Conservation (phyloP, 1,284 basidiomycete species). For the Pseudozyma flocculosa region DNA sequence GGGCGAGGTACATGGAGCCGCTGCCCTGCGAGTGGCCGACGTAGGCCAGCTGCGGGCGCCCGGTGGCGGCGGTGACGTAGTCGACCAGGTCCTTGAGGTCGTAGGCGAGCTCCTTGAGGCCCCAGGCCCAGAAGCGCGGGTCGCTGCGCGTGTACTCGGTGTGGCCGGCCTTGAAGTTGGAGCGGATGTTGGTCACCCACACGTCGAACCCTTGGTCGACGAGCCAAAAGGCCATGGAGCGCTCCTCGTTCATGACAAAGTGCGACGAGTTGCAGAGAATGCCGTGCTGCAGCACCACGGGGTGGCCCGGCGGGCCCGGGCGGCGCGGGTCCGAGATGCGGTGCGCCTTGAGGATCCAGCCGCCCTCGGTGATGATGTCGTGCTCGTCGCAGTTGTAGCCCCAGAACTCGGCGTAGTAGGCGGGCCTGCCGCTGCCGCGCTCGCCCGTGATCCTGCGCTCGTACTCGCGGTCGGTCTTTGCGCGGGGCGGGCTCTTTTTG, state of each 20-base stretch:
- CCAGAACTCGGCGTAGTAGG: constrained; percentile 57
- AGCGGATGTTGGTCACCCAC: constrained; percentile 56
- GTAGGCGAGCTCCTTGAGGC: constrained; percentile 54
- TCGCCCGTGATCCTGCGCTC: constrained; percentile 57
- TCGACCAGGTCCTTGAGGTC: constrained; percentile 54
- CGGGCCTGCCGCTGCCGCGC: constrained; percentile 45
- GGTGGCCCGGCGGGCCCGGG: constrained; percentile 43
- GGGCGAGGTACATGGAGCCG: constrained; percentile 56
- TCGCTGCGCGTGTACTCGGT: constrained; percentile 49
- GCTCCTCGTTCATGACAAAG: constrained; percentile 53
- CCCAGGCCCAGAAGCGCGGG: constrained; percentile 58
- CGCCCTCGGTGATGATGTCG: constrained; percentile 53
- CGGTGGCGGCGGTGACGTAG: constrained; percentile 50
- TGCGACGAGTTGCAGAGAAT: constrained; percentile 56
- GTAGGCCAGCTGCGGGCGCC: constrained; percentile 46
- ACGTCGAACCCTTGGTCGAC: constrained; percentile 58
- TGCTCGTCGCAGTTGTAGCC: constrained; percentile 58
- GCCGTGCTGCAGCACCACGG: constrained; percentile 57
- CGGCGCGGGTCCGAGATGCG: constrained; percentile 56
- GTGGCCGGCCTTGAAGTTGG: constrained; percentile 55
- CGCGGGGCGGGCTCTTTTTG: constrained; percentile 42
- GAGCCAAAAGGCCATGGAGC: constrained; percentile 56
- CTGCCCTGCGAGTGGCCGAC: constrained; percentile 56
- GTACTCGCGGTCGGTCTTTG: constrained; percentile 52
- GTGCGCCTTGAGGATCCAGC: constrained; percentile 57